Evolutionary conservation across 225 moss, liverwort and hornwort genomes (phyloP).

Genomic region (Lunularia cruciata): DNA sequence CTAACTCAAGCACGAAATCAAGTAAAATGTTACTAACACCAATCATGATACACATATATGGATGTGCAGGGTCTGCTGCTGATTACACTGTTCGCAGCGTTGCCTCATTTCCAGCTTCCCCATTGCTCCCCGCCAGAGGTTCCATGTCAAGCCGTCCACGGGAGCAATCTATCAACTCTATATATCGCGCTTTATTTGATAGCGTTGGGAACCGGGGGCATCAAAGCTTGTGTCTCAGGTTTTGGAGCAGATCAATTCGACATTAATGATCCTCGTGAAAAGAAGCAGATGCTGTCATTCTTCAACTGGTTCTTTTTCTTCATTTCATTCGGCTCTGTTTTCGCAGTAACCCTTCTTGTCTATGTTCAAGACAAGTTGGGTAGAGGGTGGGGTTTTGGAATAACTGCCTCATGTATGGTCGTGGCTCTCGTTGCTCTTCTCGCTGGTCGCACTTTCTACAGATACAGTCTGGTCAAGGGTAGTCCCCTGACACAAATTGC

Average conservation of each 20-base stretch:
- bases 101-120: conserved; percentile 39
- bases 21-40: not conserved
- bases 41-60: not conserved
- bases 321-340: conserved; percentile 37
- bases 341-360: conserved; percentile 41
- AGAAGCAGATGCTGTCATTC: conserved; percentile 26
- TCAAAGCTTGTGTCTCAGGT: conserved; percentile 33
- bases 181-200: conserved; percentile 30
- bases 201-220: conserved; percentile 34
- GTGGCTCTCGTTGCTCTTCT: conserved; percentile 32
- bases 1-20: too few relatives aligned
- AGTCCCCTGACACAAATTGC: conserved; percentile 37
- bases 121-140: conserved; percentile 23
- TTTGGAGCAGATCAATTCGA: conserved; percentile 40
- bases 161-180: conserved; percentile 28
- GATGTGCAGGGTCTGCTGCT: conserved; percentile 35
- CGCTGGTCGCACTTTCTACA: conserved; percentile 28
- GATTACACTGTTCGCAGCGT: conserved; percentile 39
- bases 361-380: conserved; percentile 45
- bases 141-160: conserved; percentile 35
- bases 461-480: conserved; percentile 37
- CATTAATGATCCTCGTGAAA: conserved; percentile 21
- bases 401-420: conserved; percentile 40
- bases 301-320: conserved; percentile 47
- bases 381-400: conserved; percentile 46